These are phyloP conservation scores for Stachybotrys chartarum DNA, from an alignment of 2,329 filamentous ascomycete species.

Conservation along the genomic window DNA sequence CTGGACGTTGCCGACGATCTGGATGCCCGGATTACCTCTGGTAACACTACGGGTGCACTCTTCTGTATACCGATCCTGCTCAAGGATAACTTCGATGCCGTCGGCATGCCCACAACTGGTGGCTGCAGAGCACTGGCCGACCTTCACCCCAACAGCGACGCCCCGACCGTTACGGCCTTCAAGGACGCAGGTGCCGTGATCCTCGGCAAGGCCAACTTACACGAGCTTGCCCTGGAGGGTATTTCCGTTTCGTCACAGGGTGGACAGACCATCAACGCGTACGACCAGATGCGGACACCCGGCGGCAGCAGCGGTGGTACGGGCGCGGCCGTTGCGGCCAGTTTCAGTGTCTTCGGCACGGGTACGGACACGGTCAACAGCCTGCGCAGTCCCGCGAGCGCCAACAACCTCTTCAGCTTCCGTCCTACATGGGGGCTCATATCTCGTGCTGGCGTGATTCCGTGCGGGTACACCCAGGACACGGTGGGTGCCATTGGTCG, in stretches of 20 bases:
- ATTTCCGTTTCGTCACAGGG: slow-evolving; percentile 2
- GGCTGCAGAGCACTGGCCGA: slow-evolving; percentile 1
- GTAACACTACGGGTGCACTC: neutral
- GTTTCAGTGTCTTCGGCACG: slow-evolving; percentile 2
- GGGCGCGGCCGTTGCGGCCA: slow-evolving; percentile 4
- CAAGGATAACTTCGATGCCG: slow-evolving; percentile 4
- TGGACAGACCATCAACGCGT: slow-evolving; percentile 4
- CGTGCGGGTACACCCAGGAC: slow-evolving; percentile 2
- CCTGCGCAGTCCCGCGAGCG: slow-evolving; percentile 3
- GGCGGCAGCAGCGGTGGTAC: slow-evolving; percentile 5
- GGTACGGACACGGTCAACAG: slow-evolving; percentile 5
- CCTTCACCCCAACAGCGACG: slow-evolving; percentile 1
- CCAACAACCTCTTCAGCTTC: slow-evolving; percentile 5
- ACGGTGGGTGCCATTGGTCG: slow-evolving; percentile 3
- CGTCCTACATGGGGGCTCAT: slow-evolving; percentile 4
- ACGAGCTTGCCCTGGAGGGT: slow-evolving; percentile 4
- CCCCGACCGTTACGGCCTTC: slow-evolving; percentile 1
- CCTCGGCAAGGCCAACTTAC: slow-evolving; percentile 4
- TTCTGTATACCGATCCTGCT: slow-evolving; percentile 5
- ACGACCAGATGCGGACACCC: slow-evolving; percentile 1
- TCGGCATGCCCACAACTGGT: slow-evolving; percentile 2
- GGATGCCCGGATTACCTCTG: neutral
- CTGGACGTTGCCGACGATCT: slow-evolving; percentile 2
- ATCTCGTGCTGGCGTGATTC: slow-evolving; percentile 2
- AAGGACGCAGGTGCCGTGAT: slow-evolving; percentile 4